phyloP scores from a whole-genome alignment of 345 rosid species.

The Erysimum cheiranthoides region DNA sequence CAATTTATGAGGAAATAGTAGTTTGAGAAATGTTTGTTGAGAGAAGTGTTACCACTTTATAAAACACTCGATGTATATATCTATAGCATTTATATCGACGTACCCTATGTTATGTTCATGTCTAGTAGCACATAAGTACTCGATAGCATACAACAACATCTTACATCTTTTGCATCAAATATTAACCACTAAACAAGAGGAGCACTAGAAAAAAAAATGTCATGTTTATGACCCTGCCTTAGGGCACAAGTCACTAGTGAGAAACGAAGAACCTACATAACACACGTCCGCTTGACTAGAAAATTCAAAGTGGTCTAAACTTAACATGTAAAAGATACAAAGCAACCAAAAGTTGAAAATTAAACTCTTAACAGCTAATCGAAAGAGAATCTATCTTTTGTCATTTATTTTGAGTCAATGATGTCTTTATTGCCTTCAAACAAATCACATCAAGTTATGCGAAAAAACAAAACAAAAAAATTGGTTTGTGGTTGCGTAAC shows the following conservation, averaged over 20 bases:
- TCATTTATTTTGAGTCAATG: not conserved
- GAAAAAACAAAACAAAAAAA: not conserved
- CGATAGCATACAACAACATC: too few relatives aligned
- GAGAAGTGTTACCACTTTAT: too few relatives aligned
- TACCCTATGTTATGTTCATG: too few relatives aligned
- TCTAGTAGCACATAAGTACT: too few relatives aligned
- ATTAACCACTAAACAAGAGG: too few relatives aligned
- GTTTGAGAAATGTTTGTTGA: too few relatives aligned
- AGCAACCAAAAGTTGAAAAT: slow-evolving; percentile 1
- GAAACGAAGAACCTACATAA: not conserved
- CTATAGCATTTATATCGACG: too few relatives aligned
- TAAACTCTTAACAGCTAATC: not conserved
- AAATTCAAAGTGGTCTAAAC: slow-evolving; percentile 20
- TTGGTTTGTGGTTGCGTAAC: slow-evolving; percentile 20
- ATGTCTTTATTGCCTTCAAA: slow-evolving; percentile 7
- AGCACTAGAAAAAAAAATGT: too few relatives aligned
- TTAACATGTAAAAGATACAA: not conserved
- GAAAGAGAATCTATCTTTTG: not conserved
- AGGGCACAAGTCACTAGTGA: not conserved
- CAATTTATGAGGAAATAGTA: too few relatives aligned
- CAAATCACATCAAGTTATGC: not conserved
- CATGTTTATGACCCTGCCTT: not conserved
- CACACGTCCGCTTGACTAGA: slow-evolving; percentile 27
- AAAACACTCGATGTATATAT: too few relatives aligned
- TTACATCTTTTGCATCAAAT: too few relatives aligned